Conservation (phyloP, 805 yeast species). For the Dipodascopsis uninucleata region DNA sequence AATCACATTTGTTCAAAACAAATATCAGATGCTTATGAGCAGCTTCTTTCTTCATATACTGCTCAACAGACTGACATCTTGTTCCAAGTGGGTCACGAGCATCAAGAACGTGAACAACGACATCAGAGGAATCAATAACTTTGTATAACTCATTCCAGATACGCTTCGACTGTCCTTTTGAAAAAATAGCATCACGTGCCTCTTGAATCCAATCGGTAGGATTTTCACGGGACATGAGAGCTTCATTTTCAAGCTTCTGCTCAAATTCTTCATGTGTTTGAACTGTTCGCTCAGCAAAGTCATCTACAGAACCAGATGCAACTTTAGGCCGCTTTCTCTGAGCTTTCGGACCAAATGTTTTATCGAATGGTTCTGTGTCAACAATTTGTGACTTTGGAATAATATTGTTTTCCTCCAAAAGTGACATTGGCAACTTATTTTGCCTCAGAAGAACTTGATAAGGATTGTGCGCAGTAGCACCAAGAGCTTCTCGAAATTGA, state of each 20-base stretch:
- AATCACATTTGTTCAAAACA: constrained; percentile 94
- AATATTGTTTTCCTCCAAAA: constrained; percentile 75
- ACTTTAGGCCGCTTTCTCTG: constrained; percentile 80
- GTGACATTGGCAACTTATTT: constrained; percentile 92
- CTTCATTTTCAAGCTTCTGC: constrained; percentile 61
- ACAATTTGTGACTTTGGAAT: constrained; percentile 76
- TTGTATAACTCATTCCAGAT: constrained; percentile 97
- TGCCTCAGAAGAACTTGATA: constrained; percentile 84
- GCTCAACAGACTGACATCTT: constrained; percentile 88
- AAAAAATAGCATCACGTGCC: constrained; percentile 92
- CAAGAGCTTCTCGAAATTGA: constrained; percentile 92
- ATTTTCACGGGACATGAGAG: constrained; percentile 56
- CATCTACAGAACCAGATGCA: constrained; percentile 74
- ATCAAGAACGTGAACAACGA: constrained; percentile 91
- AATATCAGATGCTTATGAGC: constrained; percentile 94
- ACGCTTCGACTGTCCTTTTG: constrained; percentile 96
- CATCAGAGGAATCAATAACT: constrained; percentile 96
- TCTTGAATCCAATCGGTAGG: constrained; percentile 84
- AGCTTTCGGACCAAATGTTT: constrained; percentile 90
- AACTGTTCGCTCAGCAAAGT: constrained; percentile 58
- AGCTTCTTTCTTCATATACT: constrained; percentile 86
- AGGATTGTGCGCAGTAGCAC: constrained; percentile 73
- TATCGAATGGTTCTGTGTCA: constrained; percentile 79
- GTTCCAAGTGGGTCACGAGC: constrained; percentile 98
- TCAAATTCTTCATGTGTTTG: constrained; percentile 56